Base-by-base conservation (phyloP, 2,329 filamentous ascomycete species). In the Rhexocercosporidium sp. region DNA sequence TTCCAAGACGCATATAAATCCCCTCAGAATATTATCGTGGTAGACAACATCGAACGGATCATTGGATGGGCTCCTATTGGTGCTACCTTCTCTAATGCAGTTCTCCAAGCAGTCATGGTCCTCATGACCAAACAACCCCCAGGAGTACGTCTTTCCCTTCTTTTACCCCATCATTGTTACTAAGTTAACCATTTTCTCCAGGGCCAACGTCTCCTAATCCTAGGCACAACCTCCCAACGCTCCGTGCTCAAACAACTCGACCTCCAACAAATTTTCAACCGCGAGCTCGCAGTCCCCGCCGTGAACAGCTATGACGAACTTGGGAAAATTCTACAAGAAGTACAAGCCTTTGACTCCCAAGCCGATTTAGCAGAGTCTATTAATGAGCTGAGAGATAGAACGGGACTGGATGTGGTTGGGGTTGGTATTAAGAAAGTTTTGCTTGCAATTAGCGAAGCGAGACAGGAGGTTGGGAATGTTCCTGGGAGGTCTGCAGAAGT, bases 1-100 rank as follows among this genome's bases (percentile, higher is more conserved):
- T 98, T 98, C 79, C 88, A 90, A 60, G 94, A 98, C 77, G 95
- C 96, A 1, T 97, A 97, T 83, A 98, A 98, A 81, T 96, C 92
- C 69, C 89, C 91, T 6, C 85, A 93, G 41, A 97, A 93, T 75
- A 89, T 97, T 60, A 86, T 99, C 18, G 93, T 98, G 8, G 85
- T 98, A 27, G 96, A 98, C 78, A 92, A 96, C 73, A 92, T 99
- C 72, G 96, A 98, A 81, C 85, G 91, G 69, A 87, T 98, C 65
- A 92, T 98, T 73, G 95, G 97, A 77, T 99, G 93, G 92, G 94
- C 95, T 53, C 92, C 93, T 1, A 93, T 97, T 60, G 96, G 96
- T 1, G 90, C 92, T 44, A 89, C 94, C 54, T 97, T 97, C 82
- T 95, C 91, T 75, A 96, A 91, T 73, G 83, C 83, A 16, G 88